Base-by-base conservation (phyloP, 495 filamentous ascomycete genomes). In the Penicillium fimorum region DNA sequence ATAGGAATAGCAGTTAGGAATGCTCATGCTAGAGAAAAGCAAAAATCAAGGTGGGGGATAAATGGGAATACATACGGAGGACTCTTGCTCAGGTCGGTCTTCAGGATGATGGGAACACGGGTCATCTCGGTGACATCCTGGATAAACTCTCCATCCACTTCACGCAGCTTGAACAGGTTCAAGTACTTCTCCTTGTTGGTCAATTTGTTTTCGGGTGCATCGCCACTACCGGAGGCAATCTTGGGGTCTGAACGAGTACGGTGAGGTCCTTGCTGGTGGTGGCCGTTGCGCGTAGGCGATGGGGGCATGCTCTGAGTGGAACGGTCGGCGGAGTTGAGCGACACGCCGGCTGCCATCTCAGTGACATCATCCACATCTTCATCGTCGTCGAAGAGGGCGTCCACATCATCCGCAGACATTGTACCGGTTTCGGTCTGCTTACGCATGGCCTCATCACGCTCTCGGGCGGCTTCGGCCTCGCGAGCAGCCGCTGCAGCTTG, bases 71-170 rank as follows among this genome's bases (percentile, higher is more conserved):
- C 93, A 79, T 88, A 97, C 90, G 94, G 94, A 75, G 94, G 94
- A 72, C 94, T 97, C 88, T 97, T 98, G 79, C 82, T 90, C 64
- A 98, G 82, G 75, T 98, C 94, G 33, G 94, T 98, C 85, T 97
- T 98, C 49, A 98, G 75, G 64, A 97, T 96, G 55, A 98, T 89
- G 3, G 94, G 94, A 48, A 98, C 90, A 53, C 92, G 82, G 35
- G 91, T 93, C 91, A 98, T 96, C 81, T 98, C 94, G 25, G 85
- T 91, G 57, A 98, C 92, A 70, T 97, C 94, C 71, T 98, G 94
- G 64, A 98, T 96, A 76, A 95, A 92, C 51, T 97, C 91, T 33
- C 95, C 92, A 58, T 88, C 87, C 74, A 95, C 91, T 66, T 98
- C 95, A 43, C 95, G 79, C 62, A 98, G 76, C 62, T 85, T 86